Evolutionary conservation across 441 rosid genomes (phyloP), one percentile per base, ranked within the genome.

Genomic region (Pelargonium cotyledonis): DNA sequence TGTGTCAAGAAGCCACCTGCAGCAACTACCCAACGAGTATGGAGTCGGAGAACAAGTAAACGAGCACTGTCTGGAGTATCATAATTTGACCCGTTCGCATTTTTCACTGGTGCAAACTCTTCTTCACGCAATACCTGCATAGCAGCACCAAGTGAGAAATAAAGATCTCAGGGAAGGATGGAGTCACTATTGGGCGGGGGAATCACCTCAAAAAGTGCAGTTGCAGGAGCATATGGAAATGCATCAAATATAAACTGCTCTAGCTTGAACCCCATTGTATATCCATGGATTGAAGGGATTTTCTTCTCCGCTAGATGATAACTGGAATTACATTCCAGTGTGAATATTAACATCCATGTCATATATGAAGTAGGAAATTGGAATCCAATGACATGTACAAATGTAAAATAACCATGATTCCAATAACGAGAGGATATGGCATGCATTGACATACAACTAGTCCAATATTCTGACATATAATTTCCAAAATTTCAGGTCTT

Each of bases 1-100:
- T 95, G 99, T 1, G 97, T 95, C 75, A 95, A 74, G 73, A 92
- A 95, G 80, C 99, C 99, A 16, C 98, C 98, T 9, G 98, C 99
- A 66, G 98, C 98, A 18, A 89, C 83, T 11, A 95, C 97, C 99
- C 99, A 95, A 58, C 98, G 96, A 61, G 85, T 66, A 65, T 92
- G 97, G 15, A 95, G 89, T 71, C 99, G 85, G 23, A 95, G 88
- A 76, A 95, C 92, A 68, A 95, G 87, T 23, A 95, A 83, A 41
- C 80, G 79, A 5, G 99, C 98, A 69, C 98, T 90, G 70, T 95
- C 98, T 15, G 98, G 99, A 18, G 99, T 92, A 79, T 95, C 99
- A 12, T 75, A 90, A 62, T 78, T 92, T 47, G 99, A 86, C 9
- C 98, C 99, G 51, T 89, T 95, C 23, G 96, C 98, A 76, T 95